A percentile compares a stretch with the other conserved stretches of the same genome.
Evolutionary conservation across 352 stramenopile genomes (phyloP).

Genomic region (Globisporangium nodosum): DNA sequence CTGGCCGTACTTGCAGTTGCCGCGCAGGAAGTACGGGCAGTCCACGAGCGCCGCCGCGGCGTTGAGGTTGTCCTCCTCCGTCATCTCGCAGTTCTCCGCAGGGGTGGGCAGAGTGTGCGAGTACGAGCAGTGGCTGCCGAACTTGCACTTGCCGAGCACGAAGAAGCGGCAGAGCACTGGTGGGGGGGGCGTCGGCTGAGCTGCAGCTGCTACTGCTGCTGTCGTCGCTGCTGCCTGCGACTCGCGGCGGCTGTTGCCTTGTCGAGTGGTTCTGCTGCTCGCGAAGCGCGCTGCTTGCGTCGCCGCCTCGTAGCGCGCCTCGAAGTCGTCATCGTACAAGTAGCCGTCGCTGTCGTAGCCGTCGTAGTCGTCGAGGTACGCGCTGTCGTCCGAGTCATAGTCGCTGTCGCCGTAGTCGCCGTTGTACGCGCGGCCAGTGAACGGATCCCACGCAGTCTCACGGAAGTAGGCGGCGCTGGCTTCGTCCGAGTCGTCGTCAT

Average conservation of each 20-base stretch:
- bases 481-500: not conserved
- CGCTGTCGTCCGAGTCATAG: constrained; percentile 8
- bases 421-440: not conserved
- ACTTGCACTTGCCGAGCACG: constrained; percentile 71
- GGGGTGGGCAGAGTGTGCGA: constrained; percentile 42
- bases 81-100: constrained; percentile 23
- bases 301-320: not conserved
- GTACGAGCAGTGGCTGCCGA: constrained; percentile 68
- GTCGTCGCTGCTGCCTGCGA: not conserved
- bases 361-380: constrained; percentile 6
- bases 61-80: constrained; percentile 29
- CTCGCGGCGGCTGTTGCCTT: not conserved
- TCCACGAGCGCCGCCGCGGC: constrained; percentile 58
- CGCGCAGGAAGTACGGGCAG: constrained; percentile 68
- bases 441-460: not conserved
- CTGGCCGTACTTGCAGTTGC: constrained; percentile 73
- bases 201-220: not conserved
- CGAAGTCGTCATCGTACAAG: constrained; percentile 5
- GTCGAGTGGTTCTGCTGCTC: not conserved
- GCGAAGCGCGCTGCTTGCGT: not conserved
- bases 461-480: not conserved
- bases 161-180: constrained; percentile 63
- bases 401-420: not conserved
- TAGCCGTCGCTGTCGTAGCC: constrained; percentile 8
- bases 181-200: constrained; percentile 7